phyloP scores from a whole-genome alignment of 2,329 filamentous ascomycete species.

The Calonectria leucothoes region DNA sequence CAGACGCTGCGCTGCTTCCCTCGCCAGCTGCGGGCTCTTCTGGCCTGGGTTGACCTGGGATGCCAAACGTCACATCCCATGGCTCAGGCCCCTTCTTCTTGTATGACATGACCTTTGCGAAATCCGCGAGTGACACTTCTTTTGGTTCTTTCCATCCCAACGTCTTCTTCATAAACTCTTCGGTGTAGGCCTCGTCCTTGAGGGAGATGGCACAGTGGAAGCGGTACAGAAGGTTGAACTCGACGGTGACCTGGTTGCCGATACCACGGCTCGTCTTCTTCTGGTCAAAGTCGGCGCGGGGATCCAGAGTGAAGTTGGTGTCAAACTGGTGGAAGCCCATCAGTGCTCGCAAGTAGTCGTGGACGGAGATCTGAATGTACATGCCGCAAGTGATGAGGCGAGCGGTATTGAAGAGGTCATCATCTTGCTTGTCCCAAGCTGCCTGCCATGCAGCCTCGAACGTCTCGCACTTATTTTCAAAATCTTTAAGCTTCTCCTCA shows the following conservation, averaged over 20 bases:
- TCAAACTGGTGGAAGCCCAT: constrained; percentile 64
- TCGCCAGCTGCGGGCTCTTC: neutral
- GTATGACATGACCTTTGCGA: neutral
- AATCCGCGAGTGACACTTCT: neutral
- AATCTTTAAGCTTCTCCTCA: neutral
- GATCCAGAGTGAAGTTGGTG: constrained; percentile 67
- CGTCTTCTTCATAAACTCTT: constrained; percentile 32
- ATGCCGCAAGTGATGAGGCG: constrained; percentile 64
- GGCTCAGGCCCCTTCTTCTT: neutral
- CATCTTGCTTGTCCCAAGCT: constrained; percentile 53
- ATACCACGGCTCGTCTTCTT: constrained; percentile 44
- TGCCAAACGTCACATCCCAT: neutral
- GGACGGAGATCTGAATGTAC: constrained; percentile 62
- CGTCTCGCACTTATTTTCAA: neutral
- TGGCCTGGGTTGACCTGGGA: neutral
- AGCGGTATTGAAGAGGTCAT: constrained; percentile 54
- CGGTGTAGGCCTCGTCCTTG: constrained; percentile 45
- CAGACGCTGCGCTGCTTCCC: neutral
- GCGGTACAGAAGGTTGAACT: constrained; percentile 51
- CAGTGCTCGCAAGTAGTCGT: constrained; percentile 53
- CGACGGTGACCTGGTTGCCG: constrained; percentile 48
- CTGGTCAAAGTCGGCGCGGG: constrained; percentile 32
- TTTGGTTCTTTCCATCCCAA: neutral
- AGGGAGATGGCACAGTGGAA: constrained; percentile 47
- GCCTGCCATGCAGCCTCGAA: constrained; percentile 8